Base-by-base conservation (phyloP, 2,329 filamentous ascomycete species). In the Claviceps fusiformis region DNA sequence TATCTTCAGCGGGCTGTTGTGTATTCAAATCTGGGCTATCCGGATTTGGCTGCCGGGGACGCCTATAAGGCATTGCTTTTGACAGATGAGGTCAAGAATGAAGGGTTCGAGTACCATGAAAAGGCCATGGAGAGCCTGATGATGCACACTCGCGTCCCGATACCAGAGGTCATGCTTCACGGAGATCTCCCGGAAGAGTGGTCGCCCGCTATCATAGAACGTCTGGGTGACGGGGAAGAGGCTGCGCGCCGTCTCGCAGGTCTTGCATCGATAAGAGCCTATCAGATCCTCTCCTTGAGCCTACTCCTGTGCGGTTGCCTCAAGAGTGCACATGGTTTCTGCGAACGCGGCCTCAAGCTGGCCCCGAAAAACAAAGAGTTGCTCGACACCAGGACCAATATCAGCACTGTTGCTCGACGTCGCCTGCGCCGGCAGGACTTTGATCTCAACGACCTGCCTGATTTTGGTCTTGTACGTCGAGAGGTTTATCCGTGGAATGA, bases 1-100 rank as follows among this genome's bases (percentile, higher is more conserved):
- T 85, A 84, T 60, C 73, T 87, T 55, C 78, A 85, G 59, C 81
- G 91, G 37, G 89, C 89, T 29, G 72, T 79, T 39, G 74, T 86
- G 46, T 83, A 96, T 68, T 79, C 83, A 17, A 74, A 82, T 49
- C 76, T 96, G 50, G 88, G 83, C 43, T 97, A 95, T 68, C 89
- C 89, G 0, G 93, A 98, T 68, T 80, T 98, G 44, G 90, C 90
- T 5, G 85, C 86, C 11, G 89, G 89, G 39, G 91, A 96, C 73
- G 89, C 89, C 5, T 97, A 97, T 67, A 85, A 87, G 55, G 90
- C 91, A 1, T 77, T 97, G n/a, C 79, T 95, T 4, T 74, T 98
- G 50, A 80, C 87, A 17, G 92, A 97, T 65, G 89, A 93, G 60
- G 79, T 89, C 41, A 70, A 77, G 59, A 85, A 93, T 55, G 87